These are phyloP conservation scores for Aristolochia californica DNA, from an alignment of 164 flowering plant species.

Conservation along the genomic window DNA sequence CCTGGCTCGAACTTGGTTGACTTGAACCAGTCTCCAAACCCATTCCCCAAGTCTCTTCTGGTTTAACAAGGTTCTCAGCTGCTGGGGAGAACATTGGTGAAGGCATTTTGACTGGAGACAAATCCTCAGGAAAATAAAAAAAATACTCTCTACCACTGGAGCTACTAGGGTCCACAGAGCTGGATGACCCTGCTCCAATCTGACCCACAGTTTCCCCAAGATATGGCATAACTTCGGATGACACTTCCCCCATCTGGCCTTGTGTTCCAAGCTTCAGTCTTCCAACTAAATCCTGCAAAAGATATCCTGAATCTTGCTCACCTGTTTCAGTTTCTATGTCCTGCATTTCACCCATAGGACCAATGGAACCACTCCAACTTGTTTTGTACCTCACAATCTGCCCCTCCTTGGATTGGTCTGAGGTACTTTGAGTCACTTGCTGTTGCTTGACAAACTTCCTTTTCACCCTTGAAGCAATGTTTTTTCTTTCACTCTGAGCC, in stretches of 20 bases:
- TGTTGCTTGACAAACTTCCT: conserved; percentile 53
- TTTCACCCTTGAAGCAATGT: conserved; percentile 29
- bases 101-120: conserved; percentile 18
- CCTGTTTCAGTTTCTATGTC: conserved; percentile 12
- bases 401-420: conserved; percentile 23
- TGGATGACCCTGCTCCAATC: conserved; percentile 11
- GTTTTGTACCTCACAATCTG: conserved; percentile 34
- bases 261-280: conserved; percentile 18
- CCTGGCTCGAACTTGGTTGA: conserved; percentile 33
- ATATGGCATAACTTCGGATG: conserved; percentile 21
- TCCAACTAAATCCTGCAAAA: conserved; percentile 23
- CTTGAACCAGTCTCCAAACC: conserved; percentile 29
- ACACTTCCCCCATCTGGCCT: conserved; percentile 15
- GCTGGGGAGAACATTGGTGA: conserved; percentile 26
- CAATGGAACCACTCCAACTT: conserved; percentile 8
- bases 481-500: conserved; percentile 30
- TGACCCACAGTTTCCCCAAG: conserved; percentile 11
- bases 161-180: conserved; percentile 4
- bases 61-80: conserved; percentile 24
- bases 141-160: conserved; percentile 15
- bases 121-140: conserved; percentile 43
- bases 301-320: conserved; percentile 16
- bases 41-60: conserved; percentile 45
- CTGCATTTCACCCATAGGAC: conserved; percentile 7
- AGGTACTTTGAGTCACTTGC: conserved; percentile 8